These are phyloP conservation scores for Pilasporangium apinafurcum DNA, from an alignment of 352 stramenopile genomes.

Conservation along the genomic window DNA sequence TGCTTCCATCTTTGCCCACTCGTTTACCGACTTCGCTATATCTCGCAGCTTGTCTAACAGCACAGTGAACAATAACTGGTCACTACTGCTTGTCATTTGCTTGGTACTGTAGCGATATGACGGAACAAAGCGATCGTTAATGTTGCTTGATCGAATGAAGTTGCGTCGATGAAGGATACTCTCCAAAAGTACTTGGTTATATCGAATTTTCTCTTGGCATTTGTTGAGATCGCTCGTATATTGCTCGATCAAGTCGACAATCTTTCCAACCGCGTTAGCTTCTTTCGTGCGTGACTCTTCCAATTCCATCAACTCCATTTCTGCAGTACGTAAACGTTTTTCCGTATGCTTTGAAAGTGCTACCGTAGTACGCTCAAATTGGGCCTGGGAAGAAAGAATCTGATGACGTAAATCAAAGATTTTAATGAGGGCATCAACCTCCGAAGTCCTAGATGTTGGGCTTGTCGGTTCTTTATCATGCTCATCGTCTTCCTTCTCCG, in stretches of 20 bases:
- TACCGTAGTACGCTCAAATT: conserved; percentile 56
- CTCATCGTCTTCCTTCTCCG: conserved; percentile 17
- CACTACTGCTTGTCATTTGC: conserved; percentile 61
- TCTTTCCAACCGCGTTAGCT: conserved; percentile 33
- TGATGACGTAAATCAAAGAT: conserved; percentile 75
- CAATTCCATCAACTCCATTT: conserved; percentile 54
- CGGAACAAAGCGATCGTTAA: conserved; percentile 60
- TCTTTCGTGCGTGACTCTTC: conserved; percentile 40
- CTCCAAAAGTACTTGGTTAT: conserved; percentile 52
- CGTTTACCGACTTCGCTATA: conserved; percentile 50
- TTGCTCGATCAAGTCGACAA: conserved; percentile 43
- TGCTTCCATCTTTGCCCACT: conserved; percentile 67
- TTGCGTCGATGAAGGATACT: conserved; percentile 59
- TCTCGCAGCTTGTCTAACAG: conserved; percentile 62
- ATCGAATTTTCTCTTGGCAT: conserved; percentile 45
- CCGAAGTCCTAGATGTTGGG: conserved; percentile 22
- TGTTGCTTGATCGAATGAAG: conserved; percentile 54
- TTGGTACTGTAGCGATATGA: conserved; percentile 60
- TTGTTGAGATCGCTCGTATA: conserved; percentile 47
- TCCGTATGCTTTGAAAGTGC: conserved; percentile 46
- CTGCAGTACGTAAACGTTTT: conserved; percentile 40
- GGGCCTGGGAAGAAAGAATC: conserved; percentile 57
- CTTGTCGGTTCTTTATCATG: conserved; percentile 5
- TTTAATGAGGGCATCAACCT: conserved; percentile 58
- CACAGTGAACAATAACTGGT: conserved; percentile 69